Evolutionary conservation across 352 stramenopile genomes (phyloP).

Genomic region (Phytophthora niederhauseri): DNA sequence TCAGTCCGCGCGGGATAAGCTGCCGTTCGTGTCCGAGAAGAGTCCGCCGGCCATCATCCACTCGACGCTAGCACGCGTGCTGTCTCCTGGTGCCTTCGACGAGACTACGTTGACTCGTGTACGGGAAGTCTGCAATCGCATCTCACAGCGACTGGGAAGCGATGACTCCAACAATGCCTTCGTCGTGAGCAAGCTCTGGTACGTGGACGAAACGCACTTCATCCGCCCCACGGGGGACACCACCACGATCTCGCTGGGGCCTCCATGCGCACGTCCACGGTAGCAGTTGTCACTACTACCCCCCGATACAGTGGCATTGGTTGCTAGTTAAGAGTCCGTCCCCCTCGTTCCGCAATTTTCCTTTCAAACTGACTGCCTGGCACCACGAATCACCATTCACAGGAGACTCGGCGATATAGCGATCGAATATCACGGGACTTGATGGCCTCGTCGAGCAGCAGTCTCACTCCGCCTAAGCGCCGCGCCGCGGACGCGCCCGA

Average conservation of each 20-base stretch:
- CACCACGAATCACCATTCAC: conserved; percentile 16
- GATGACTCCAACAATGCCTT: conserved; percentile 1
- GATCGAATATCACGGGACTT: background rate
- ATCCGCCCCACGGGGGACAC: conserved; percentile 50
- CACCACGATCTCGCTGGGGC: conserved; percentile 39
- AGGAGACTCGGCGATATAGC: background rate
- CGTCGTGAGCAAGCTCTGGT: conserved; percentile 54
- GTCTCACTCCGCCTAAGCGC: background rate
- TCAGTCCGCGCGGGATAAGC: conserved; percentile 38
- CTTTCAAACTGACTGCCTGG: conserved; percentile 18
- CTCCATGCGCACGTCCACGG: background rate
- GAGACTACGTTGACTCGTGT: conserved; percentile 34
- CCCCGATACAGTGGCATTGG: background rate
- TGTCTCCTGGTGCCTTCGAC: conserved; percentile 40
- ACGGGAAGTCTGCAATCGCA: conserved; percentile 38
- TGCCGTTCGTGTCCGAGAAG: conserved; percentile 41
- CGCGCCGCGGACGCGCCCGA: background rate
- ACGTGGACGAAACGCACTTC: conserved; percentile 62
- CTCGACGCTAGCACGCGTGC: conserved; percentile 59
- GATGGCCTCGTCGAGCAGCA: background rate
- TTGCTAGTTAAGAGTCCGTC: background rate
- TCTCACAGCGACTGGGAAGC: conserved; percentile 42
- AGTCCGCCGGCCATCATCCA: conserved; percentile 52
- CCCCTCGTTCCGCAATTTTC: conserved; percentile 6
- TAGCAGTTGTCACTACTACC: background rate